phyloP scores from a whole-genome alignment of 495 filamentous ascomycete genomes.

The Penicillium riverlandense region DNA sequence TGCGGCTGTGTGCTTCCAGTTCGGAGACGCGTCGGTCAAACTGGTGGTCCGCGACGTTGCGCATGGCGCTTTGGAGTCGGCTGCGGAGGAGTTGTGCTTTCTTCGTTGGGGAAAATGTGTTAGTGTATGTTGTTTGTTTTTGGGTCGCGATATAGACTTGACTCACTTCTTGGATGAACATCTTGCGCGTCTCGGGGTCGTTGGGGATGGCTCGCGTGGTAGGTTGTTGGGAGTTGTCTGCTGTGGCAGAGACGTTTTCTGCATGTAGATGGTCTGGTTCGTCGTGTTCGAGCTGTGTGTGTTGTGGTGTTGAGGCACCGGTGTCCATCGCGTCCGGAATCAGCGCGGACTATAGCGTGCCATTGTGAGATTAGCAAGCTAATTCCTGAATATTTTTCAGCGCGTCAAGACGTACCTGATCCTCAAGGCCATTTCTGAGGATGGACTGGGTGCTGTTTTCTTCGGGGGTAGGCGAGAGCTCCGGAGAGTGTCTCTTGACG shows the following conservation, averaged over 20 bases:
- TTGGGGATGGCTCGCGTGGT: conserved; percentile 18
- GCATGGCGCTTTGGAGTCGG: conserved; percentile 39
- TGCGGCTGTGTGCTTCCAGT: conserved; percentile 38
- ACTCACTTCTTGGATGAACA: conserved; percentile 37
- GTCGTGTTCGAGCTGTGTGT: conserved; percentile 14
- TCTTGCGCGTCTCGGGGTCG: conserved; percentile 32
- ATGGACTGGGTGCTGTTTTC: conserved; percentile 7
- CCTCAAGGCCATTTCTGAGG: conserved; percentile 6
- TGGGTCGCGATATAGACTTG: too few relatives aligned
- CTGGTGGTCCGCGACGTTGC: conserved; percentile 31
- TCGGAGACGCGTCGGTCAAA: conserved; percentile 40
- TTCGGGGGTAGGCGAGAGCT: background rate
- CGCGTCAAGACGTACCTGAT: conserved; percentile 16
- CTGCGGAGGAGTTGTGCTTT: conserved; percentile 39
- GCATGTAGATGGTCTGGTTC: conserved; percentile 8
- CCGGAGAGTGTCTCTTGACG: conserved; percentile 5
- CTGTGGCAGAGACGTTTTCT: background rate
- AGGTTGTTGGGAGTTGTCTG: too few relatives aligned
- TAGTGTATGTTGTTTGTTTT: background rate
- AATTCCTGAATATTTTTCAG: background rate
- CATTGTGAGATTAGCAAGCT: conserved; percentile 5
- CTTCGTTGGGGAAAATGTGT: conserved; percentile 7
- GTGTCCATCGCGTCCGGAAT: conserved; percentile 15
- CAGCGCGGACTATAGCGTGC: conserved; percentile 5
- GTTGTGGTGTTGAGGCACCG: conserved; percentile 7